Conservation (phyloP, 129 eudicot species). For the Pseudognaphalium luteoalbum region DNA sequence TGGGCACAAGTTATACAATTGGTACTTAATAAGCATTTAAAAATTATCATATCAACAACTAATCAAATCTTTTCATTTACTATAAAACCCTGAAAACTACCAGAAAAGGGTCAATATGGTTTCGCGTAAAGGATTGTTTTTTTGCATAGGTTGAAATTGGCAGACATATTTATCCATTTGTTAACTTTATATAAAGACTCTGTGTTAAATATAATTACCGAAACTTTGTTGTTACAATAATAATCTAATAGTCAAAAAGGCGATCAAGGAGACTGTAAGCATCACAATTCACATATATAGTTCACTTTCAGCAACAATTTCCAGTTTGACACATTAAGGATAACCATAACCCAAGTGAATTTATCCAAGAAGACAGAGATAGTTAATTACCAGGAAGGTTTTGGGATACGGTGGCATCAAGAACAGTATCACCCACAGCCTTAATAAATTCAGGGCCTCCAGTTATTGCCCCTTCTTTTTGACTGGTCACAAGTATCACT, state of each 20-base stretch:
- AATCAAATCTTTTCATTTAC: too few species aligned
- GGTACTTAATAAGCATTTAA: too few species aligned
- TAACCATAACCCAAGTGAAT: neutral
- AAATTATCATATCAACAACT: too few species aligned
- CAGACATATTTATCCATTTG: neutral
- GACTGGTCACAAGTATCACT: constrained; percentile 91
- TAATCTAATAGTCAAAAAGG: neutral
- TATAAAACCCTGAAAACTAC: neutral
- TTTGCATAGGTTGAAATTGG: neutral
- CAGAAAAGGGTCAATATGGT: neutral
- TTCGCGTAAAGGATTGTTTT: neutral
- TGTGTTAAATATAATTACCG: neutral
- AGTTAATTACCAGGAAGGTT: constrained; percentile 80
- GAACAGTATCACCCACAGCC: constrained; percentile 93
- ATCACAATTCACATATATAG: neutral
- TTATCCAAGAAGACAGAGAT: neutral
- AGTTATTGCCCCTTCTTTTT: constrained; percentile 96
- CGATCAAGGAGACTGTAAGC: neutral
- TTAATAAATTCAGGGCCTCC: constrained; percentile 97
- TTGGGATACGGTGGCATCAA: constrained; percentile 91
- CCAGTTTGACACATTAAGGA: neutral
- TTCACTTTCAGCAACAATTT: neutral
- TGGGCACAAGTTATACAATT: too few species aligned
- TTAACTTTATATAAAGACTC: neutral
- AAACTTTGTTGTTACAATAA: neutral